Conservation (phyloP, 108 stramenopile species). For the Schizochytrium sp. region DNA sequence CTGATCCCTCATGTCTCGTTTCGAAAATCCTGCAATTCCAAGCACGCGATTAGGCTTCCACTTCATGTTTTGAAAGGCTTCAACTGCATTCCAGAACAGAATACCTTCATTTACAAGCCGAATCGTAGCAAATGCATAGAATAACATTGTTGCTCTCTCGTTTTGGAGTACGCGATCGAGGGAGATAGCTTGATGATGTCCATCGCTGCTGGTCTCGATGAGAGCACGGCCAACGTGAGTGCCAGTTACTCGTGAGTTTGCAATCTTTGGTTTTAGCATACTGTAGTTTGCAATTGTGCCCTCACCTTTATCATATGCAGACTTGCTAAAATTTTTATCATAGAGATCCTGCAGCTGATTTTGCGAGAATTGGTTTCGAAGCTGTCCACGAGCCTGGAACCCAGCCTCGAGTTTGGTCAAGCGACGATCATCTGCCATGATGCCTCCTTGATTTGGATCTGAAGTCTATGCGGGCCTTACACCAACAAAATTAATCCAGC, state of each 20-base stretch:
- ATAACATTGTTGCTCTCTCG: background rate
- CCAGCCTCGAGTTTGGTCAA: slow-evolving; percentile 36
- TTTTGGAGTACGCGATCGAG: slow-evolving; percentile 42
- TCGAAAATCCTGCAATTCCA: background rate
- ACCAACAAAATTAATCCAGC: too few species aligned
- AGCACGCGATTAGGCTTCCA: slow-evolving; percentile 56
- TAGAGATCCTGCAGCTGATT: background rate
- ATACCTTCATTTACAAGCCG: slow-evolving; percentile 41
- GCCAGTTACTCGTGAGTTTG: slow-evolving; percentile 8
- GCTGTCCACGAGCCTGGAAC: background rate
- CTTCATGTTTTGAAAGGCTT: slow-evolving; percentile 5
- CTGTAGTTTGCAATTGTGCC: slow-evolving; percentile 27
- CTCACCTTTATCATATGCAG: background rate
- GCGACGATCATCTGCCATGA: background rate
- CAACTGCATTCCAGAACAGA: slow-evolving; percentile 42
- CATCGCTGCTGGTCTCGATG: background rate
- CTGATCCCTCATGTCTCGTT: background rate
- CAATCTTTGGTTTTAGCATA: background rate
- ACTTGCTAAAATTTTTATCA: slow-evolving; percentile 10
- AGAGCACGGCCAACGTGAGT: background rate
- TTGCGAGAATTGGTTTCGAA: background rate
- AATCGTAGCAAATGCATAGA: slow-evolving; percentile 1
- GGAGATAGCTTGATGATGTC: background rate
- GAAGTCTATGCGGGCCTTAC: too few species aligned
- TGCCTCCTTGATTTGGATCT: background rate